Evolutionary conservation across 768 basidiomycete genomes (phyloP).

Genomic region (Suillus discolor): DNA sequence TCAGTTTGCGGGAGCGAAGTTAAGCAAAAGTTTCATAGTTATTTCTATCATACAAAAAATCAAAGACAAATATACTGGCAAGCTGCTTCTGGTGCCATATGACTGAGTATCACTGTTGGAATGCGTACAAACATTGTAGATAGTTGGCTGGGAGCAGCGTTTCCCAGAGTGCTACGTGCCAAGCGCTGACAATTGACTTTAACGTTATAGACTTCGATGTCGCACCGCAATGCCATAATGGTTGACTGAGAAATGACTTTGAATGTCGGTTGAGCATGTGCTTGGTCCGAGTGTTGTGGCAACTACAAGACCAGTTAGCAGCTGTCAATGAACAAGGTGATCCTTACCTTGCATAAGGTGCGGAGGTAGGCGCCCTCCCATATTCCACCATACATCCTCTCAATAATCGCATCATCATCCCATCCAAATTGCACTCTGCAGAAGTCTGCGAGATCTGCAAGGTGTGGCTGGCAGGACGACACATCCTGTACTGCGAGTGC

Average conservation of each 20-base stretch:
- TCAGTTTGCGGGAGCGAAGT: too few species aligned
- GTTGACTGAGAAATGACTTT: background rate
- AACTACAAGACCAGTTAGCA: background rate
- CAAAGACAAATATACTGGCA: too few species aligned
- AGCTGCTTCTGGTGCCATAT: background rate
- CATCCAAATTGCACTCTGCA: background rate
- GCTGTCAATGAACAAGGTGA: background rate
- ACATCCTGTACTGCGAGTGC: background rate
- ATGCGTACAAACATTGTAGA: too few species aligned
- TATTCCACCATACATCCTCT: background rate
- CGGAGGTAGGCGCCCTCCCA: background rate
- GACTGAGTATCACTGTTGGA: background rate
- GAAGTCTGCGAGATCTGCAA: background rate
- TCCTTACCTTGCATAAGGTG: background rate
- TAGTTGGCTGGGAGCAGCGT: too few species aligned
- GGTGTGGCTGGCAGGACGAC: background rate
- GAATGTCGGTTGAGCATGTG: background rate
- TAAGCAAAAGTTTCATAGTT: too few species aligned
- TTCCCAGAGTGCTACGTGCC: background rate
- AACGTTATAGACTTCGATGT: background rate
- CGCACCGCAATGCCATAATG: background rate
- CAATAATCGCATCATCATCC: background rate
- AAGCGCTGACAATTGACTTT: background rate
- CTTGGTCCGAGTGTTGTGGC: background rate
- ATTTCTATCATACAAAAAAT: too few species aligned